Base-by-base conservation (phyloP, 345 rosid genomes). In the Excoecaria cochinchinensis region DNA sequence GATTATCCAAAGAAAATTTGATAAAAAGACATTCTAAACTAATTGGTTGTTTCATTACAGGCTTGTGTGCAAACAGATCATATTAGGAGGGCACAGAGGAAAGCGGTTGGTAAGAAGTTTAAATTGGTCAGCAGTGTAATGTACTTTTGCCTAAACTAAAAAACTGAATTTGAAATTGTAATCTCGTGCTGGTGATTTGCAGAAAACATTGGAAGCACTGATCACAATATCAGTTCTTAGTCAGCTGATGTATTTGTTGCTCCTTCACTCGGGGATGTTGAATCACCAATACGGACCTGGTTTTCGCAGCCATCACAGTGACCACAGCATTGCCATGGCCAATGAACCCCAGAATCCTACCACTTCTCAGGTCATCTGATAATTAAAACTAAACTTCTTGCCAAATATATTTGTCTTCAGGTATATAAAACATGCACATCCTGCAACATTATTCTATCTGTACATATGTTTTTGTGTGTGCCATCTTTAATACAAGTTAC, bases 201-300 rank as follows among this genome's bases (percentile, higher is more conserved):
- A 78, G 81, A 80, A 59, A 84, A 84, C 87, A 47, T 69, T 80
- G 76, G 87, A 78, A 80, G 82, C 81, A 64, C 52, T 80, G 63
- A 60, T 74, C 46, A 17, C 75, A 6, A 40, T 81, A 68, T 79
- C 84, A 17, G 14, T 80, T 5, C 63, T 70, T 40, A 75, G 84
- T 71, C 89, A 79, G 76, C 78, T 80, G 51, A 69, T 79, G 64
- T 77, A 73, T 60, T 25, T 75, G 63, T 69, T 73, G 42, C 77
- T 82, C 42, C 77, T 78, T 55, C 82, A 77, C 51, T 73, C 79
- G 14, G 69, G 85, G 15, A 5, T 74, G 44, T 70, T 69, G 17
- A 60, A 14, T n/a, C 4, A 15, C 65, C 36, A 38, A 8, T 58
- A 70, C 48, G 78, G 81, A 60, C 78, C 76, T n/a, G 62, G 24